These are phyloP conservation scores for Tilletiopsis washingtonensis DNA, from an alignment of 1,284 basidiomycete genomes.

Conservation along the genomic window DNA sequence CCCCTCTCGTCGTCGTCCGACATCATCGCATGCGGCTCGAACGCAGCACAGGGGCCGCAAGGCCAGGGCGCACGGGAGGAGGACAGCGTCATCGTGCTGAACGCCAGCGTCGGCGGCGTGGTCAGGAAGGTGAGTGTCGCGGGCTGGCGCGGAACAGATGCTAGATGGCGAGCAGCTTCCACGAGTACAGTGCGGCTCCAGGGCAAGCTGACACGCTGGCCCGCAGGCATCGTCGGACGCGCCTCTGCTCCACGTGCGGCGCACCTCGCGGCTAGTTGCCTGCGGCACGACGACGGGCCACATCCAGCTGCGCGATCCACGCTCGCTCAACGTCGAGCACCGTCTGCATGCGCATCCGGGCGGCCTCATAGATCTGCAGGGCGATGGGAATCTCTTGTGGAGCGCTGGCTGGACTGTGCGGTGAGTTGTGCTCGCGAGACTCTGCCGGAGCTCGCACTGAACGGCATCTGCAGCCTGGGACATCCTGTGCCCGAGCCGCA, in stretches of 20 bases:
- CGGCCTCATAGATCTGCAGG: conserved; percentile 43
- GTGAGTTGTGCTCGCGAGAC: no score
- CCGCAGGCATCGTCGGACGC: no score
- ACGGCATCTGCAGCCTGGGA: conserved; percentile 62
- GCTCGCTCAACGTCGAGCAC: conserved; percentile 37
- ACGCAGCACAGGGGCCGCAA: no score
- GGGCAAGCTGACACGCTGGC: no score
- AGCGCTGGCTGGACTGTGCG: conserved; percentile 46
- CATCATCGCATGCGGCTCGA: conserved; percentile 34
- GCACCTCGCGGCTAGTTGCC: conserved; percentile 30
- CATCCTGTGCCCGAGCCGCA: conserved; percentile 82
- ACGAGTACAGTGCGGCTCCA: no score
- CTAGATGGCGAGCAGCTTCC: no score
- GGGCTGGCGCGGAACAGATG: no score
- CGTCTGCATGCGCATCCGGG: conserved; percentile 44
- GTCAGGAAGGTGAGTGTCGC: conserved; percentile 24
- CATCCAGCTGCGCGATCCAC: conserved; percentile 44
- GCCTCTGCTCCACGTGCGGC: conserved; percentile 32
- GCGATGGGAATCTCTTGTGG: conserved; percentile 41
- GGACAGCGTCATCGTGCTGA: conserved; percentile 37
- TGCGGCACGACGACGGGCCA: conserved; percentile 34
- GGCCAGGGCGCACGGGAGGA: no score
- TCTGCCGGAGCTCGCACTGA: no score
- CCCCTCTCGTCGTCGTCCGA: conserved; percentile 37
- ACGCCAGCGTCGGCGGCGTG: conserved; percentile 33